Evolutionary conservation across 441 rosid genomes (phyloP), one percentile per base, ranked within the genome.

Genomic region (Erysimum cheiri): DNA sequence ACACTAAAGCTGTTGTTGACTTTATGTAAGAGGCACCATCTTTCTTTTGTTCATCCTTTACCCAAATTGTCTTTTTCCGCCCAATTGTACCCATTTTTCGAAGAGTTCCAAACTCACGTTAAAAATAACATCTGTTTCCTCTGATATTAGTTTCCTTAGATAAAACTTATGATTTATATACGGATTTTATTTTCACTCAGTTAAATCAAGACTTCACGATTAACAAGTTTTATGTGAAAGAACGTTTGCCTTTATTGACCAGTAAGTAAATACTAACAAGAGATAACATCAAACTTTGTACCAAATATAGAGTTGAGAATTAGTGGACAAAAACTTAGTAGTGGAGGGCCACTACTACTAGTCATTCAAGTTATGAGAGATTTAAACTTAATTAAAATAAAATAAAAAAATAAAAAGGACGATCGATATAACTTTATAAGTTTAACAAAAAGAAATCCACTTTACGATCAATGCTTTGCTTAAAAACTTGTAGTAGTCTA

Each of bases 311-410:
- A 70, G 53, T 39, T 70, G 67, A 33, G 26, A 40, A 52, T 52
- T 50, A 52, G 36, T 70, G 60, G 74, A 15, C 46, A 8, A 60
- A 49, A 29, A 2, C 53, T 52, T n/a, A 31, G 35, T 70, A 61
- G 62, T 70, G 54, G 68, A 70, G 61, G 62, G 17, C 69, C 74
- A 70, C 68, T 52, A 37, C 43, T 57, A 46, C 55, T 17, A 33
- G 46, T 54, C 55, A 41, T 32, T 53, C 40, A 39, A 19, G 35
- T 48, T 28, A 28, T 4, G 6, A 26, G 17, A 65, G 8, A 26
- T 49, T 37, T 37, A 8, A 12, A 29, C 29, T 8, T 3, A 35
- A 36, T 17, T 29, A 12, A 5, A 41, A 44, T 14, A 24, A 15
- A 0, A 4, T 0, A 22, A 22, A 1, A 1, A 14, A 15, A 13